Percentiles rank a stretch among this genome's conserved stretches.
Evolutionary conservation across 805 yeast species (phyloP).

Genomic region (Metschnikowia cubensis): DNA sequence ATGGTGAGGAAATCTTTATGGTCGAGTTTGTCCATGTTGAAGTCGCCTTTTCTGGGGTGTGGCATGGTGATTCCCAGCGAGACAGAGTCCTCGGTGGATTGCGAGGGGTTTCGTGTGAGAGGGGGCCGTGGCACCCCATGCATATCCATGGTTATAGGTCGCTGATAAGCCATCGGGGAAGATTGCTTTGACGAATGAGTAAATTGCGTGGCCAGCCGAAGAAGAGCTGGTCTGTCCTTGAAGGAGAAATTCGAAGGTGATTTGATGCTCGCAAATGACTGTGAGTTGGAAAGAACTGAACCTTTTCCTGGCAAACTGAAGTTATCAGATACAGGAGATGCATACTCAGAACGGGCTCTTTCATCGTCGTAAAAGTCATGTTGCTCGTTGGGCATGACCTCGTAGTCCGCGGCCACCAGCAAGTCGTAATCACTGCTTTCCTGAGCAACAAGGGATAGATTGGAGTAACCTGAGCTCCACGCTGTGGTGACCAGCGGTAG

Average conservation of each 20-base stretch:
- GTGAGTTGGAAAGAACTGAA: slow-evolving; percentile 1
- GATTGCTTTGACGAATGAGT: slow-evolving; percentile 19
- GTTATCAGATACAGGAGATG: slow-evolving; percentile 2
- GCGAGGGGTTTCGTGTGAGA: slow-evolving; percentile 32
- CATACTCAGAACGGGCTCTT: background rate
- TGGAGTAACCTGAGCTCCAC: slow-evolving; percentile 54
- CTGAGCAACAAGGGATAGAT: slow-evolving; percentile 51
- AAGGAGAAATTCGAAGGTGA: slow-evolving; percentile 4
- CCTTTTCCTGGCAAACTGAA: slow-evolving; percentile 2
- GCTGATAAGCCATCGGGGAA: slow-evolving; percentile 17
- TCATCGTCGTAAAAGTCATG: slow-evolving; percentile 1
- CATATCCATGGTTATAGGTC: slow-evolving; percentile 10
- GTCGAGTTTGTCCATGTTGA: slow-evolving; percentile 13
- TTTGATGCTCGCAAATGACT: slow-evolving; percentile 1
- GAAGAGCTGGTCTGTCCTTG: slow-evolving; percentile 12
- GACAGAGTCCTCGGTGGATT: slow-evolving; percentile 33
- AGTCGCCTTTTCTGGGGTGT: slow-evolving; percentile 3
- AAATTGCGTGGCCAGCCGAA: slow-evolving; percentile 12
- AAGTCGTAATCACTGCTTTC: slow-evolving; percentile 40
- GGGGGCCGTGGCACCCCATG: slow-evolving; percentile 22
- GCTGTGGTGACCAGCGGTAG: slow-evolving; percentile 49
- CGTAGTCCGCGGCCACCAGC: slow-evolving; percentile 6
- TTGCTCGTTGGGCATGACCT: background rate
- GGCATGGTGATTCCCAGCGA: slow-evolving; percentile 11
- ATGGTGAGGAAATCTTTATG: background rate